phyloP scores from a whole-genome alignment of 2,329 filamentous ascomycete genomes.

The Aspergillus nomiae region DNA sequence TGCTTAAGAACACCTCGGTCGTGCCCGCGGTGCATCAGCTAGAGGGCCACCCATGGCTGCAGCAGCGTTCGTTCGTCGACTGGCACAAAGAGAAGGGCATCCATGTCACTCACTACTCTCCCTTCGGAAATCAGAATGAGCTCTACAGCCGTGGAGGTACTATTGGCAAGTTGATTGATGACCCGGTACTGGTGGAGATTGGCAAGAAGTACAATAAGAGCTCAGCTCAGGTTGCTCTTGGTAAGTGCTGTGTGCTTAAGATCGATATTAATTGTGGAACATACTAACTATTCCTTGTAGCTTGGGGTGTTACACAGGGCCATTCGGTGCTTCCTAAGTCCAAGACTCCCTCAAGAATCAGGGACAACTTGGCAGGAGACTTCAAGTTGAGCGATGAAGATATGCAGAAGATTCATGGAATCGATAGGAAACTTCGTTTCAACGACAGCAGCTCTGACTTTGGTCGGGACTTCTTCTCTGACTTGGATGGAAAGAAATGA shows the following conservation, averaged over 20 bases:
- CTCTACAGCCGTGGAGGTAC: conserved; percentile 48
- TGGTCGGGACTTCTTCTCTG: conserved; percentile 60
- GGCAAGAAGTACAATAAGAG: conserved; percentile 56
- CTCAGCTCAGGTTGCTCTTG: conserved; percentile 54
- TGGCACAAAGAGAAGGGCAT: conserved; percentile 55
- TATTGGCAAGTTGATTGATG: conserved; percentile 55
- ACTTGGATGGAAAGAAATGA: conserved; percentile 57
- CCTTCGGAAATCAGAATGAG: conserved; percentile 57
- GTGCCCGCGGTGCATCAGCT: conserved; percentile 54
- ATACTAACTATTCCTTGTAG: conserved; percentile 27
- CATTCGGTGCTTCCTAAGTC: conserved; percentile 57
- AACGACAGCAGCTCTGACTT: conserved; percentile 61
- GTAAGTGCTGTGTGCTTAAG: conserved; percentile 24
- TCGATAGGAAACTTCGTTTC: conserved; percentile 65
- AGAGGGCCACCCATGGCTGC: conserved; percentile 57
- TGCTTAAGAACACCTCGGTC: conserved; percentile 48
- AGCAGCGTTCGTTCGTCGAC: conserved; percentile 51
- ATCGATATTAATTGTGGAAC: neutral
- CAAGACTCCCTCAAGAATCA: conserved; percentile 48
- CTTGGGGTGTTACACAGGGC: conserved; percentile 57
- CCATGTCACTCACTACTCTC: conserved; percentile 58
- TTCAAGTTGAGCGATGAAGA: conserved; percentile 63
- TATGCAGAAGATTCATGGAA: conserved; percentile 54
- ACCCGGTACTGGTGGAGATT: conserved; percentile 52
- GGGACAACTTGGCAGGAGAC: conserved; percentile 50